Evolutionary conservation across 1,284 basidiomycete species (phyloP).

Genomic region (Leccinum subrobustum): DNA sequence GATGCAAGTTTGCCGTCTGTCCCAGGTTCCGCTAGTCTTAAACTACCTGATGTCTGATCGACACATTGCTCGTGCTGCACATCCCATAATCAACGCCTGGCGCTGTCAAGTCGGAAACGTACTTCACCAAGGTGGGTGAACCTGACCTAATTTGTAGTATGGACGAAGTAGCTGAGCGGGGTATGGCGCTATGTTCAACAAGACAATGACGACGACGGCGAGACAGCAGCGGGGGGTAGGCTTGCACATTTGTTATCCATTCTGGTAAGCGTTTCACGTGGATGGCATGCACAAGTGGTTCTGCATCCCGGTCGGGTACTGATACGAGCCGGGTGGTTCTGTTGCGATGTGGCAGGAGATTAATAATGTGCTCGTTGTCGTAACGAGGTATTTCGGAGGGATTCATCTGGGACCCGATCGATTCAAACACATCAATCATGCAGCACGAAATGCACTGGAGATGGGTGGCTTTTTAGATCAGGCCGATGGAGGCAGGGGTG

Average conservation of each 20-base stretch:
- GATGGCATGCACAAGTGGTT: background rate
- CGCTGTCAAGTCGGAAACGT: slow-evolving; percentile 65
- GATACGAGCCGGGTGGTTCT: background rate
- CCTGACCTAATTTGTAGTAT: background rate
- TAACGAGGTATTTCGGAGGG: slow-evolving; percentile 80
- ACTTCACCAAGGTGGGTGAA: slow-evolving; percentile 66
- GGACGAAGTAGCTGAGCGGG: background rate
- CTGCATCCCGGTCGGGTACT: background rate
- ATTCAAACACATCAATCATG: slow-evolving; percentile 92
- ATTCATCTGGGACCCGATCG: slow-evolving; percentile 84
- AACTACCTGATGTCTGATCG: slow-evolving; percentile 72
- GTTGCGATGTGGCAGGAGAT: slow-evolving; percentile 52
- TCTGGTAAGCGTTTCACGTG: slow-evolving; percentile 48
- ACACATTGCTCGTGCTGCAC: slow-evolving; percentile 75
- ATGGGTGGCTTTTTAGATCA: slow-evolving; percentile 74
- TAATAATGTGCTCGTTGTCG: slow-evolving; percentile 82
- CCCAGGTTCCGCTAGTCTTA: slow-evolving; percentile 71
- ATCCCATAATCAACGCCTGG: slow-evolving; percentile 91
- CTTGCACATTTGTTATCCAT: slow-evolving; percentile 88
- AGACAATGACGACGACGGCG: slow-evolving; percentile 95
- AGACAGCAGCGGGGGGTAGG: slow-evolving; percentile 85
- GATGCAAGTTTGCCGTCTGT: background rate
- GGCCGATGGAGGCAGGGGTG: slow-evolving; percentile 19
- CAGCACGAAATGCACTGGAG: slow-evolving; percentile 83
- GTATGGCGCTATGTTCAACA: slow-evolving; percentile 5